These are phyloP conservation scores for Arthroderma uncinatum DNA, from an alignment of 2,329 filamentous ascomycete genomes.

Conservation along the genomic window DNA sequence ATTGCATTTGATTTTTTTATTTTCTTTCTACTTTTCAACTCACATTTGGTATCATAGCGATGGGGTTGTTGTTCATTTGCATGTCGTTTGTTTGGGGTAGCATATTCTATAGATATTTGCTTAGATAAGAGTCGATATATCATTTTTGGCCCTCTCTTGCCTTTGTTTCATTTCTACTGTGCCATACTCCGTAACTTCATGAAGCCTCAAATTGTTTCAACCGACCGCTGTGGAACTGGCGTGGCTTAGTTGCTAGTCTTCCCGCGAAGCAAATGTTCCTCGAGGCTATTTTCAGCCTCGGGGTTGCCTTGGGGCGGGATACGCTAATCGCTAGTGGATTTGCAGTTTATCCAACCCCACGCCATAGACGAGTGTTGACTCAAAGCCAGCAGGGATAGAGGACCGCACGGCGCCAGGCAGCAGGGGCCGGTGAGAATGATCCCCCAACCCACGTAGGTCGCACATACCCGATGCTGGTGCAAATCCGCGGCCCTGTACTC, in stretches of 20 bases:
- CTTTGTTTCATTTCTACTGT: background rate
- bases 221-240: background rate
- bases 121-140: background rate
- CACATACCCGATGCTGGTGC: background rate
- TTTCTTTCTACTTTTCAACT: background rate
- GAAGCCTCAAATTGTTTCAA: background rate
- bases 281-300: slow-evolving; percentile 3
- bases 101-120: background rate
- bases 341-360: background rate
- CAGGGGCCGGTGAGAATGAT: background rate
- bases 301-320: slow-evolving; percentile 1
- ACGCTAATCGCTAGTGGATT: background rate
- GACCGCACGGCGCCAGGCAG: background rate
- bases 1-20: background rate
- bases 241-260: background rate
- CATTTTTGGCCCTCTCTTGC: background rate
- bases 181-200: background rate
- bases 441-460: background rate
- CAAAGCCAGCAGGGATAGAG: background rate
- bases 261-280: background rate
- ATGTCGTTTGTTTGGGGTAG: background rate
- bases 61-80: background rate
- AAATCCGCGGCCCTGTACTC: background rate
- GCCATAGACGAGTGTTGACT: background rate
- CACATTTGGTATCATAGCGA: background rate